Evolutionary conservation across 2,329 filamentous ascomycete genomes (phyloP), one percentile per base, ranked within the genome.

Genomic region (Microsporum canis): DNA sequence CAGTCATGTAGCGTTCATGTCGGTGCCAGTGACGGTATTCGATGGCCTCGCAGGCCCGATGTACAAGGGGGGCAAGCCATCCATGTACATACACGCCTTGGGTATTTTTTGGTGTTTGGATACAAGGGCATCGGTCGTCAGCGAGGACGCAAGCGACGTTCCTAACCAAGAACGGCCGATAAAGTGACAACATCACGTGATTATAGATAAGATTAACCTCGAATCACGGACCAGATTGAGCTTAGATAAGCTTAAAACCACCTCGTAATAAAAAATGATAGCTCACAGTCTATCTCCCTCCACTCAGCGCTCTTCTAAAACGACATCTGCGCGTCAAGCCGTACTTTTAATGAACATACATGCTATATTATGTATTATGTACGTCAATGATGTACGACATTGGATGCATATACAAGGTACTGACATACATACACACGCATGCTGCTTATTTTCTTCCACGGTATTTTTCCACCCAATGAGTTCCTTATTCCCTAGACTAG

Each of bases 211-310:
- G 45, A 29, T 51, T 51, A 51, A 51, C 45, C 45, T 51, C 45
- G 45, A 51, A 51, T 51, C 45, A 51, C 45, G 45, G 45, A 7
- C 23, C 45, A 12, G 10, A 12, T 8, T 12, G 27, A 31, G 45
- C 27, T 51, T 55, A 55, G 51, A 55, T 55, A 55, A 55, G 51
- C 51, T 55, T 55, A 55, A 55, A 55, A 55, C 51, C 33, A 36
- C 51, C 51, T 34, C 51, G 51, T 36, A 31, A 34, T 7, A 17
- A 36, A 36, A 36, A 55, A 31, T 55, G 51, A 55, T 36, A 55
- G 51, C 31, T 55, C 51, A 55, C 45, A 29, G 43, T 51, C 45
- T 51, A 51, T 51, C 45, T 5, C 3, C 23, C 45, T 51, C 45
- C 23, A 29, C 23, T 7, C 17, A 29, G 10, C 45, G 45, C 29